Percentiles rank a stretch among this genome's conserved stretches.
Conservation (phyloP, 148 eudicot species). For the Chenopodium quinoa region DNA sequence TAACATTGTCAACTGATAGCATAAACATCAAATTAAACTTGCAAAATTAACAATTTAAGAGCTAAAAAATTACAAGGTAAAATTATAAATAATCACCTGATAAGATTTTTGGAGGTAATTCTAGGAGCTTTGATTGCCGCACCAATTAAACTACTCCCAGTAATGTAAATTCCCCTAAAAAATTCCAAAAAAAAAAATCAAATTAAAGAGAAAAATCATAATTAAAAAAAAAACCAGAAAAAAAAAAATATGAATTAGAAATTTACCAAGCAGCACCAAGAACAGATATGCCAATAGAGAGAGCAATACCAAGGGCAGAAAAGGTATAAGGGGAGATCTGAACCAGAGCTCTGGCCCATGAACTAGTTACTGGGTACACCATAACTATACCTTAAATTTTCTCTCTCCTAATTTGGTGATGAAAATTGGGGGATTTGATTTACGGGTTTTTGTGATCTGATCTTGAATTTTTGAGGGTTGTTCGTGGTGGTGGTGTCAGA, state of each 20-base stretch:
- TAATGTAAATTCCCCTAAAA: constrained; percentile 87
- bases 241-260: neutral
- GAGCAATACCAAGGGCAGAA: constrained; percentile 86
- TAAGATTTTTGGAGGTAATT: constrained; percentile 93
- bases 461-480: constrained; percentile 8
- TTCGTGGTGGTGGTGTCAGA: constrained; percentile 17
- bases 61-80: too few species aligned
- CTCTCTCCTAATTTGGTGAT: neutral
- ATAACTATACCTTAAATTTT: neutral
- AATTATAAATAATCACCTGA: constrained; percentile 45
- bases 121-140: constrained; percentile 98
- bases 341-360: constrained; percentile 75
- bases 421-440: neutral
- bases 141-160: constrained; percentile 99
- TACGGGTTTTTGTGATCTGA: constrained; percentile 29
- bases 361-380: constrained; percentile 39
- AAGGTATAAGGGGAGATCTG: constrained; percentile 93
- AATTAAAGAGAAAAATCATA: neutral
- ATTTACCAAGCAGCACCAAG: constrained; percentile 94
- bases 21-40: neutral
- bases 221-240: constrained; percentile 3
- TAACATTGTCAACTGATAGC: neutral
- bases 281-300: constrained; percentile 92
- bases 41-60: too few species aligned
- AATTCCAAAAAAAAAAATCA: neutral